Evolutionary conservation across 805 yeast species (phyloP).

Genomic region (Saturnispora silvae): DNA sequence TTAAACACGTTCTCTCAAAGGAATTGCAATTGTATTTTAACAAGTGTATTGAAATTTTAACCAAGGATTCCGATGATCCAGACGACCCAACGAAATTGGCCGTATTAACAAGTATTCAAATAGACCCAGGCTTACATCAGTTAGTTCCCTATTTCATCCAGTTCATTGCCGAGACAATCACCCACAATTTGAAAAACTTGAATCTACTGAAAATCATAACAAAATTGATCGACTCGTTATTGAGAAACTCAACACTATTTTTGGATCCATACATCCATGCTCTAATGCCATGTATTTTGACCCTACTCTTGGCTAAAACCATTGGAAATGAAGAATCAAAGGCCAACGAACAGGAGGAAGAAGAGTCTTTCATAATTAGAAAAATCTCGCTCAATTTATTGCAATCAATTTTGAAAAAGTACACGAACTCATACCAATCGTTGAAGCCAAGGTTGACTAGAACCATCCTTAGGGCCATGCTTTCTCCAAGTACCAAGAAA

Average conservation of each 20-base stretch:
- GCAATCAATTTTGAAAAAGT: conserved; percentile 65
- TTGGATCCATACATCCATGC: conserved; percentile 95
- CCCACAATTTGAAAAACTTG: conserved; percentile 71
- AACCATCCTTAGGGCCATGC: conserved; percentile 80
- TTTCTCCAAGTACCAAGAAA: conserved; percentile 57
- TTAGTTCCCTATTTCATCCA: conserved; percentile 93
- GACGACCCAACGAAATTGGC: conserved; percentile 57
- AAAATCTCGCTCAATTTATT: conserved; percentile 81
- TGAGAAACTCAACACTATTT: conserved; percentile 75
- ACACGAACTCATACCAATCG: conserved; percentile 79
- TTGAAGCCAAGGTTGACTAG: conserved; percentile 89
- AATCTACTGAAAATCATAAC: conserved; percentile 71
- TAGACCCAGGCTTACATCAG: conserved; percentile 95
- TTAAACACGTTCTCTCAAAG: conserved; percentile 88
- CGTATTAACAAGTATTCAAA: conserved; percentile 72
- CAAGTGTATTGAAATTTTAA: conserved; percentile 69
- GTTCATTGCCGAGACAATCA: conserved; percentile 89
- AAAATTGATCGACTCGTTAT: conserved; percentile 75
- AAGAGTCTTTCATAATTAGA: conserved; percentile 66
- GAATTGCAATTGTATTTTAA: conserved; percentile 92
- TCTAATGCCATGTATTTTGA: conserved; percentile 90
- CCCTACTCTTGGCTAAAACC: conserved; percentile 78
- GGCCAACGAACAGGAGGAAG: conserved; percentile 25
- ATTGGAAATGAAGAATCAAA: conserved; percentile 51
- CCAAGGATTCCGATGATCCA: conserved; percentile 26